Base-by-base conservation (phyloP, 257 asterid genomes). In the Solanum peruvianum region DNA sequence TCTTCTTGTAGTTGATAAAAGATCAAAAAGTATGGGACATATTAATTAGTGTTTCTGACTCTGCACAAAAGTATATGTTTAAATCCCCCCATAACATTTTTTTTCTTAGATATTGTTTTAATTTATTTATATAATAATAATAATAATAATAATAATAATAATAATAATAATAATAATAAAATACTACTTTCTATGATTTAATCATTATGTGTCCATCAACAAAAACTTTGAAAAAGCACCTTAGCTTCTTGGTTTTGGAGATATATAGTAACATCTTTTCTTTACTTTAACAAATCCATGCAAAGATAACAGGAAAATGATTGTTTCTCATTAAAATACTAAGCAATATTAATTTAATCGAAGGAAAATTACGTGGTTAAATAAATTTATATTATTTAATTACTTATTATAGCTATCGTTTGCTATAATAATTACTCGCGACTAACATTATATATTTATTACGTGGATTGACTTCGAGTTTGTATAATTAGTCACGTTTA, bases 231-330 rank as follows among this genome's bases (percentile, higher is more conserved):
- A 71, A 56, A 88, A 75, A 86, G 35, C 58, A 82, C 20, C 72
- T 64, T 23, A 60, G 86, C 45, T 86, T 87, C 87, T 83, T 84
- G 91, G 87, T 84, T 77, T 84, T 87, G 89, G 85, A 45, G 72
- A 86, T 18, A 77, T 77, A 45, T 77, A 45, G 42, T 9, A 88
- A 4, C 35, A 33, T 33, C 35, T 33, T 33, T 33, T 49, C 37
- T 33, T 16, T 62, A 64, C 62, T 49, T 49, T 47, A 81, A 18
- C 69, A 49, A 58, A 33, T 35, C 35, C 58, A 88, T 41, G 44
- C 44, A 60, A 37, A 72, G 49, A 88, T 81, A 82, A 35, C 23
- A 83, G n/a, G 6, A 70, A 42, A 83, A 83, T 89, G 18, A 86
- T 86, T 64, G 91, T 71, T 52, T 81, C 45, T 49, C 39, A 15